Percentiles rank a stretch among this genome's conserved stretches.
These are phyloP conservation scores for Aspergillus taichungensis DNA, from an alignment of 495 filamentous ascomycete species.

Conservation along the genomic window DNA sequence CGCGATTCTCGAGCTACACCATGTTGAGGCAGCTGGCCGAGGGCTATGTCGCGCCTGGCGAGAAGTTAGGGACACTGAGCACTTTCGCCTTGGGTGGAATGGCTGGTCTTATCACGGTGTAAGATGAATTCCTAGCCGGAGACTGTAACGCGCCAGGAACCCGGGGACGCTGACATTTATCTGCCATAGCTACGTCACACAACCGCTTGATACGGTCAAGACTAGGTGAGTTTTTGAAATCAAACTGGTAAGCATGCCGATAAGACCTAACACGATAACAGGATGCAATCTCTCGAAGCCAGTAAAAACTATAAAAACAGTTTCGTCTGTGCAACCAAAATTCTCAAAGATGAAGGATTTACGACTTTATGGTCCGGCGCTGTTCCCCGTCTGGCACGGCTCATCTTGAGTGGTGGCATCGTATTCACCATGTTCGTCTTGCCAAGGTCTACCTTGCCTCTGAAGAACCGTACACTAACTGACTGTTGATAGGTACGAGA, in stretches of 20 bases:
- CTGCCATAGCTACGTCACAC: constrained; percentile 51
- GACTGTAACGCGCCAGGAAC: not conserved
- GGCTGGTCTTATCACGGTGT: constrained; percentile 90
- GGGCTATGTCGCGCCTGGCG: constrained; percentile 84
- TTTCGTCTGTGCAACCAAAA: constrained; percentile 71
- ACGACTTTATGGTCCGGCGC: constrained; percentile 93
- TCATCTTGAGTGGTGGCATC: constrained; percentile 89
- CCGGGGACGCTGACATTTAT: not conserved
- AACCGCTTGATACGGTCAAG: constrained; percentile 93
- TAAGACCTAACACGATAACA: constrained; percentile 18
- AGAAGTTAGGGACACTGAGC: constrained; percentile 81
- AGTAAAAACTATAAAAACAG: constrained; percentile 78
- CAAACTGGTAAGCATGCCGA: not conserved
- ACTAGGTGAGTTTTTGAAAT: constrained; percentile 49
- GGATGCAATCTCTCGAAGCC: constrained; percentile 96
- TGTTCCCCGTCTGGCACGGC: constrained; percentile 68
- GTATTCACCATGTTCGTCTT: constrained; percentile 83
- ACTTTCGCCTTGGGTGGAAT: constrained; percentile 89
- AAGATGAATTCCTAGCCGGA: constrained; percentile 27
- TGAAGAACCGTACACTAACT: constrained; percentile 2
- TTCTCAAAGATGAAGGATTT: constrained; percentile 83
- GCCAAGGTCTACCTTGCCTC: not conserved
- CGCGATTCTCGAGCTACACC: constrained; percentile 83
- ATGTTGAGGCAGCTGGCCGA: constrained; percentile 84
- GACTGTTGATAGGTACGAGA: constrained; percentile 64